phyloP scores from a whole-genome alignment of 106 monocot genomes.

The Vanilla planifolia region DNA sequence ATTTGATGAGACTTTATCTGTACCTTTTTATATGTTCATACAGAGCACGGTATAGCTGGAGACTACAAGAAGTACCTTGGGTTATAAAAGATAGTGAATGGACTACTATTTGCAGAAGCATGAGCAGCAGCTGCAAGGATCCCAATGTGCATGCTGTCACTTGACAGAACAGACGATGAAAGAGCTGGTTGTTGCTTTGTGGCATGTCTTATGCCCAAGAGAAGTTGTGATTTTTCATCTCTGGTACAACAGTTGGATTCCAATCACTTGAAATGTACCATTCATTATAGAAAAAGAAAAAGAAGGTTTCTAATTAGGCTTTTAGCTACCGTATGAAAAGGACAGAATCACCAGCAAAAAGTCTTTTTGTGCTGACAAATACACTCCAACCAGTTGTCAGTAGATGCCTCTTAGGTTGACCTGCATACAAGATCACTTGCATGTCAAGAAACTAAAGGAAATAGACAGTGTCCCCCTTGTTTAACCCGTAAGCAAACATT shows the following conservation, averaged over 20 bases:
- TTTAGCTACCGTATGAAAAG: constrained; percentile 82
- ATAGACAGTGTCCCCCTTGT: too few relatives aligned
- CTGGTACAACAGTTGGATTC: constrained; percentile 8
- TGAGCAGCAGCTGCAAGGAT: constrained; percentile 57
- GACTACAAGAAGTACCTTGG: constrained; percentile 29
- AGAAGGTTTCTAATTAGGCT: neutral
- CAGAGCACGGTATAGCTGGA: neutral
- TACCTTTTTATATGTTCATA: neutral
- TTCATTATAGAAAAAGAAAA: neutral
- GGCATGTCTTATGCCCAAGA: constrained; percentile 42
- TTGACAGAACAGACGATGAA: constrained; percentile 49
- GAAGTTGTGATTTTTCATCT: constrained; percentile 46
- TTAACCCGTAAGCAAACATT: too few relatives aligned
- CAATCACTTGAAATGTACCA: neutral
- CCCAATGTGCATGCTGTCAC: constrained; percentile 63
- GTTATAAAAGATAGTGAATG: constrained; percentile 31
- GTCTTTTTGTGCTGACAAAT: constrained; percentile 77
- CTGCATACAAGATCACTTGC: constrained; percentile 24
- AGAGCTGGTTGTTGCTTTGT: constrained; percentile 35
- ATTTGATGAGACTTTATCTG: neutral
- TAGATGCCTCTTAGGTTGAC: constrained; percentile 94
- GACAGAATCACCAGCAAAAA: constrained; percentile 86
- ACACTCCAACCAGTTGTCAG: constrained; percentile 94
- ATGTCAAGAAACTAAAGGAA: neutral
- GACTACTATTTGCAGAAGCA: constrained; percentile 45